Evolutionary conservation across 139 green algal genomes (phyloP).

Genomic region (Zygnema cylindricum): DNA sequence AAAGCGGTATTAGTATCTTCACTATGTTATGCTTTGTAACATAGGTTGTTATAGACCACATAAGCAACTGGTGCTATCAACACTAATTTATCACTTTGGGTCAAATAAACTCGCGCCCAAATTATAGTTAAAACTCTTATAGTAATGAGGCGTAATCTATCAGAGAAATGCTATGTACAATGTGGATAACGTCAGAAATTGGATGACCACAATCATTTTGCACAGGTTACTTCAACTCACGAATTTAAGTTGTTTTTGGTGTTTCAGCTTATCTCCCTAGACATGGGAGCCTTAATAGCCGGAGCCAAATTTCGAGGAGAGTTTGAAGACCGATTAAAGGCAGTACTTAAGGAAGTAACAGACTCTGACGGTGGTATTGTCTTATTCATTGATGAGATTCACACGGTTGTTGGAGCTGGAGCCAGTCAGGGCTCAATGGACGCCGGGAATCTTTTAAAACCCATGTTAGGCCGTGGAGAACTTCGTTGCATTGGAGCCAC

Average conservation of each 20-base stretch:
- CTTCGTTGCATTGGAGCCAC: constrained; percentile 97
- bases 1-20: too few relatives aligned
- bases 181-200: too few relatives aligned
- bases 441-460: constrained; percentile 96
- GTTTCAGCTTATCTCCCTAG: constrained; percentile 74
- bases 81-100: too few relatives aligned
- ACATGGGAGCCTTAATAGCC: constrained; percentile 95
- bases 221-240: too few relatives aligned
- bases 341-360: constrained; percentile 69
- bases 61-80: too few relatives aligned
- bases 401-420: constrained; percentile 86
- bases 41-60: too few relatives aligned
- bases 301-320: constrained; percentile 97
- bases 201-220: too few relatives aligned
- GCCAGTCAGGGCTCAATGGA: constrained; percentile 87
- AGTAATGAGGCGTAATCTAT: background rate
- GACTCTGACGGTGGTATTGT: constrained; percentile 83
- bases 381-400: constrained; percentile 98
- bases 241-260: background rate
- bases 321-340: constrained; percentile 98
- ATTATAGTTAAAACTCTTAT: background rate
- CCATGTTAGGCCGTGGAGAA: constrained; percentile 87
- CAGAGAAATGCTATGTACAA: too few relatives aligned
- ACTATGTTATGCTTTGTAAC: too few relatives aligned
- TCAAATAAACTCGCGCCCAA: background rate